Base-by-base conservation (phyloP, 2,329 filamentous ascomycete species). In the Alternaria postmessia region DNA sequence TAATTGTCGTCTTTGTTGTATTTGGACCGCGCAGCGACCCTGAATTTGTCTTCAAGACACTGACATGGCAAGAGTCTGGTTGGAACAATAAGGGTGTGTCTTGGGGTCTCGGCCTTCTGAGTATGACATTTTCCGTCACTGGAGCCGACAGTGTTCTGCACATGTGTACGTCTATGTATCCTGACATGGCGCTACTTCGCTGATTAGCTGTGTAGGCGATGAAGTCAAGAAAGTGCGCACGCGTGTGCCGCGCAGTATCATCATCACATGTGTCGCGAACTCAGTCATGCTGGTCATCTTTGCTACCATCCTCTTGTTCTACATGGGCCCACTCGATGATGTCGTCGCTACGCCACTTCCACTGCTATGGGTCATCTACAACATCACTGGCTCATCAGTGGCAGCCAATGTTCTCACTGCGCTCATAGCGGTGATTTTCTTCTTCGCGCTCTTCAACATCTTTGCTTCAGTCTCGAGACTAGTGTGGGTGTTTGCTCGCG, bases 61-160 rank as follows among this genome's bases (percentile, higher is more conserved):
- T 85, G 58, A 72, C 71, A 11, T 82, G 82, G 55, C 63, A 73
- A 22, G 80, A 62, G 7, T 67, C 80, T 3, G 79, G 75, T 2
- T 85, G 81, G 79, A 71, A 75, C 4, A 81, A 72, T 20, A 67
- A 77, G 30, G 81, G 80, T 4, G 72, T 85, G 7, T 81, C 81
- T 2, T 75, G 73, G 55, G 70, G 81, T 32, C 69, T 82, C 6
- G 81, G 81, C 3, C 54, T 81, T 20, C 66, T 68, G 2, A 74
- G 69, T 8, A 68, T 74, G 20, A 74, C 73, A 1, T 77, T 77
- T 22, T 71, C 74, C 7, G 66, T 81, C 1, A 49, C 59, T 79
- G 82, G 82, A 11, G 82, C 82, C 51, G 83, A 85, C 46, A 78
- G 81, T 9, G 79, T 80, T 12, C 75, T 85, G 0, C 83, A 85